A percentile compares a stretch with the other conserved stretches of the same genome.
Conservation (phyloP, 148 eudicot species). For the Cornus florida region DNA sequence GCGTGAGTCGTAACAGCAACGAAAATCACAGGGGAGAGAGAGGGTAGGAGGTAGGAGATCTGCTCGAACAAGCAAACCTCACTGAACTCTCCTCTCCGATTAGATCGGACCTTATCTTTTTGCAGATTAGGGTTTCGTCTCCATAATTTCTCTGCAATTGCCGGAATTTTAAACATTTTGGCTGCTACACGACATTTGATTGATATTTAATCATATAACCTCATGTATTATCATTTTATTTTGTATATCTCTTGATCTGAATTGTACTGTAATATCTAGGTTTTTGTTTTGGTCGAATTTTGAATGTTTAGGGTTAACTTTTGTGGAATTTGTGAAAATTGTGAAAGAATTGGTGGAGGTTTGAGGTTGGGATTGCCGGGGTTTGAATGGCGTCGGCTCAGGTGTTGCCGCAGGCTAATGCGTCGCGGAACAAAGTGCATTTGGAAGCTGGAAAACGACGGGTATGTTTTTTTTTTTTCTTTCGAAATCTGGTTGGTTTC, state of each 20-base stretch:
- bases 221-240: neutral
- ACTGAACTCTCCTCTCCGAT: constrained; percentile 10
- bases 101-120: constrained; percentile 9
- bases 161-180: neutral
- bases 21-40: neutral
- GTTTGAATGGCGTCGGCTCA: constrained; percentile 62
- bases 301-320: neutral
- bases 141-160: neutral
- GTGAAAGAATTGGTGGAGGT: neutral
- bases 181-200: neutral
- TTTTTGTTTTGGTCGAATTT: neutral
- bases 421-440: constrained; percentile 59
- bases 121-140: constrained; percentile 6
- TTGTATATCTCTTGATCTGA: neutral
- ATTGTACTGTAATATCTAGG: neutral
- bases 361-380: constrained; percentile 6
- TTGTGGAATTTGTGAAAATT: constrained; percentile 2
- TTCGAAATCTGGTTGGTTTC: neutral
- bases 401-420: constrained; percentile 36
- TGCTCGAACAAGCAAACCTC: constrained; percentile 1
- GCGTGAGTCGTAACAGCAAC: neutral
- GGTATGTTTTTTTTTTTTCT: constrained; percentile 32
- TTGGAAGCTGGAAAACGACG: constrained; percentile 81
- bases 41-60: neutral
- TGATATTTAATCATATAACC: neutral